Evolutionary conservation across 2,329 filamentous ascomycete species (phyloP).

Genomic region (Colletotrichum scovillei): DNA sequence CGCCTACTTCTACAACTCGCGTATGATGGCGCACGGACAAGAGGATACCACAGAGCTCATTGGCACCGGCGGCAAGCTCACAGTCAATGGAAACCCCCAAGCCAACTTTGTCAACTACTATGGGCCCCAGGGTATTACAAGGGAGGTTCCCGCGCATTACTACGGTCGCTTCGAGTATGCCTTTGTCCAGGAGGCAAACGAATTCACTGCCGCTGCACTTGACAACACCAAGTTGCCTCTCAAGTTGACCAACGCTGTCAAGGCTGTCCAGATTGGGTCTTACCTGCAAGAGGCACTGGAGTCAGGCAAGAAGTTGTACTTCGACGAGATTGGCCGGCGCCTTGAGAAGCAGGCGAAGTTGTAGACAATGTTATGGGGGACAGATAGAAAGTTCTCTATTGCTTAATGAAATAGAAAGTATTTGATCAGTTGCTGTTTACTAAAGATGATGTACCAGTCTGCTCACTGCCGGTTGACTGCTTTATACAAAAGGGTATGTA

Average conservation of each 20-base stretch:
- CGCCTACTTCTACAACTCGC: slow-evolving; percentile 71
- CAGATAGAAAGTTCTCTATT: not conserved
- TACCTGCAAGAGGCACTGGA: slow-evolving; percentile 69
- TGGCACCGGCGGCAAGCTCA: slow-evolving; percentile 73
- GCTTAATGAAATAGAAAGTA: not conserved
- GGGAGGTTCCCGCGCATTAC: slow-evolving; percentile 70
- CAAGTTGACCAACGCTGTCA: slow-evolving; percentile 67
- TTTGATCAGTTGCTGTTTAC: not conserved
- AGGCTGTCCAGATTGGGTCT: slow-evolving; percentile 70
- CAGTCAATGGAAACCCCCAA: slow-evolving; percentile 69
- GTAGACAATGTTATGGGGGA: slow-evolving; percentile 33
- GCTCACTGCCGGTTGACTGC: no score
- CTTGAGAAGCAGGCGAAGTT: slow-evolving; percentile 52
- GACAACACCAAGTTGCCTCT: slow-evolving; percentile 67
- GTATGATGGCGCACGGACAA: slow-evolving; percentile 77
- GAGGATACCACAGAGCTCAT: slow-evolving; percentile 76
- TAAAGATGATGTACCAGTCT: no score
- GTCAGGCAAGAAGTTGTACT: slow-evolving; percentile 66
- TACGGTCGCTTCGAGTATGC: slow-evolving; percentile 72
- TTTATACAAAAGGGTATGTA: no score
- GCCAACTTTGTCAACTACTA: slow-evolving; percentile 66
- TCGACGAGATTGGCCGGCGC: slow-evolving; percentile 63
- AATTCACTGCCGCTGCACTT: slow-evolving; percentile 70
- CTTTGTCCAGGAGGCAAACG: slow-evolving; percentile 71
- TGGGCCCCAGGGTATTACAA: slow-evolving; percentile 62